These are phyloP conservation scores for Gracilaria domingensis DNA, from an alignment of 23 red algal genomes.

Conservation along the genomic window DNA sequence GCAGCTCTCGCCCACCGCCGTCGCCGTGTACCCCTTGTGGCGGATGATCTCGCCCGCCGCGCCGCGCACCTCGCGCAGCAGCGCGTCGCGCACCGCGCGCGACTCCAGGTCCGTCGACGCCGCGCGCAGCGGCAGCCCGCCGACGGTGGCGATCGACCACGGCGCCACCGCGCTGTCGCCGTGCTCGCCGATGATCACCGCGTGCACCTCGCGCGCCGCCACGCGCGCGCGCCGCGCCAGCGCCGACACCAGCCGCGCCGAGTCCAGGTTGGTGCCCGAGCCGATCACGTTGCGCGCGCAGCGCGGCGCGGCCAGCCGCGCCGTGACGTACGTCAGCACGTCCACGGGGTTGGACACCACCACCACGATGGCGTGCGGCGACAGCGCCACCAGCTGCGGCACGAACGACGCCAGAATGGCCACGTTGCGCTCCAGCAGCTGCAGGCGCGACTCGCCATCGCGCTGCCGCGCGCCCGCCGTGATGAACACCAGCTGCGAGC, in stretches of 20 bases:
- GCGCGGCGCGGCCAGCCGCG: conserved; percentile 32
- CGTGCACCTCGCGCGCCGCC: conserved; percentile 52
- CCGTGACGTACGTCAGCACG: conserved; percentile 64
- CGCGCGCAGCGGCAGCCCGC: conserved; percentile 55
- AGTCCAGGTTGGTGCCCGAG: conserved; percentile 74
- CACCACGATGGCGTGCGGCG: conserved; percentile 53
- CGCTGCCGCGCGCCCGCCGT: conserved; percentile 77
- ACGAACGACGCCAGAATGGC: conserved; percentile 54
- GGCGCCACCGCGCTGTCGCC: conserved; percentile 69
- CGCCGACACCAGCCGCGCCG: conserved; percentile 35
- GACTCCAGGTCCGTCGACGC: conserved; percentile 26
- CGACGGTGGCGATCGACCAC: conserved; percentile 51
- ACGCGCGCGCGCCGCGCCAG: conserved; percentile 49
- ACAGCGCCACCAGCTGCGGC: conserved; percentile 45
- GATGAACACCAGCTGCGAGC: conserved; percentile 63
- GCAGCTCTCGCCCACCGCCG: conserved; percentile 59
- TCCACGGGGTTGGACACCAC: conserved; percentile 70
- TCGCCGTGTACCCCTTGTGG: conserved; percentile 69
- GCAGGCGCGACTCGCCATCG: conserved; percentile 63
- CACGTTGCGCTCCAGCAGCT: conserved; percentile 66
- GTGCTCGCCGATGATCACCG: conserved; percentile 69
- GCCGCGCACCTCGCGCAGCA: conserved; percentile 26
- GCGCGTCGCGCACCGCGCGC: background rate
- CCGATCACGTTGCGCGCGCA: conserved; percentile 63
- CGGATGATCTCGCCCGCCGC: conserved; percentile 59